Conservation (phyloP, 192 early-diverging fungal genomes). For the Coemansia reversa region DNA sequence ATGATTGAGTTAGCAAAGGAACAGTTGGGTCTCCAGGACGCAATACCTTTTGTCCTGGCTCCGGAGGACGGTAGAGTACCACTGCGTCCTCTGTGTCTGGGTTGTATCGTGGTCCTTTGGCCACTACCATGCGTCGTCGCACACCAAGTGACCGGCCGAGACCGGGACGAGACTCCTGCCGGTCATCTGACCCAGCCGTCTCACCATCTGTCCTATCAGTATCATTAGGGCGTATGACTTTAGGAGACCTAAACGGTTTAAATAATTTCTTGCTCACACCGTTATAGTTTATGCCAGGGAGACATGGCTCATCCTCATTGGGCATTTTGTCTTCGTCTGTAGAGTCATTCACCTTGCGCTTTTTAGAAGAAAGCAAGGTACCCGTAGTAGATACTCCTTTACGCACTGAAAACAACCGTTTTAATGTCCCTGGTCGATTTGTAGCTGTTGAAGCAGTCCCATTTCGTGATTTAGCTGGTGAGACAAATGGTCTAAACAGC, state of each 20-base stretch:
- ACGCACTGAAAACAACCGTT: slow-evolving; percentile 39
- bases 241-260: slow-evolving; percentile 53
- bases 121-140: slow-evolving; percentile 50
- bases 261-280: slow-evolving; percentile 50
- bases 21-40: slow-evolving; percentile 44
- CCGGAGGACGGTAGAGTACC: slow-evolving; percentile 76
- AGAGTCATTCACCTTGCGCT: slow-evolving; percentile 10
- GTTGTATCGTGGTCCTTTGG: slow-evolving; percentile 72
- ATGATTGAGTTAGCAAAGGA: slow-evolving; percentile 24
- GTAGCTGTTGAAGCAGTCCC: neutral
- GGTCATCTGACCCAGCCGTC: slow-evolving; percentile 7
- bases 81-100: slow-evolving; percentile 81
- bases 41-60: slow-evolving; percentile 56
- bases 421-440: slow-evolving; percentile 18
- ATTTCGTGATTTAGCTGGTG: slow-evolving; percentile 28
- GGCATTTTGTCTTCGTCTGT: neutral
- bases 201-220: slow-evolving; percentile 3
- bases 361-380: slow-evolving; percentile 12
- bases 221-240: slow-evolving; percentile 6
- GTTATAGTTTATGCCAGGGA: slow-evolving; percentile 52
- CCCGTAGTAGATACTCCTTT: slow-evolving; percentile 6
- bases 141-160: slow-evolving; percentile 57
- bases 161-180: slow-evolving; percentile 1
- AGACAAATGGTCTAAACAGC: slow-evolving; percentile 48
- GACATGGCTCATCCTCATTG: slow-evolving; percentile 17